Evolutionary conservation across 768 basidiomycete genomes (phyloP).

Genomic region (Lactarius deliciosus): DNA sequence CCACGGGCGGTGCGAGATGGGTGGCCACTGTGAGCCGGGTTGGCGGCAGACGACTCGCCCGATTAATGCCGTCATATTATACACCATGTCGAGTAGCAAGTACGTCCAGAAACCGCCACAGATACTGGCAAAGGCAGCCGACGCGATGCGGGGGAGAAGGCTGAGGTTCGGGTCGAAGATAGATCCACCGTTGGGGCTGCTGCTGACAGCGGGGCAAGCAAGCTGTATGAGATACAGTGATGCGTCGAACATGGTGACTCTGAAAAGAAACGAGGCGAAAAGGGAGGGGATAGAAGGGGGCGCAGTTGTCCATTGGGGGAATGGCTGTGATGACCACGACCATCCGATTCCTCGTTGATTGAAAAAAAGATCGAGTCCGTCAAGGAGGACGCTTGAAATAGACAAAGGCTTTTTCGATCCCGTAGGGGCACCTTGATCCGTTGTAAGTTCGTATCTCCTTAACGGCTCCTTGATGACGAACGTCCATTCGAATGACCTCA

Average conservation of each 20-base stretch:
- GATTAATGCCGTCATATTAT: slow-evolving; percentile 31
- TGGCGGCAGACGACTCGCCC: too few relatives aligned
- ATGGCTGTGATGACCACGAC: background rate
- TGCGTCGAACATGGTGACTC: slow-evolving; percentile 5
- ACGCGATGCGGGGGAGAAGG: background rate
- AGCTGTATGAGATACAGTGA: slow-evolving; percentile 1
- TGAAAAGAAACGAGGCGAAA: background rate
- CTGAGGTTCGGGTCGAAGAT: too few relatives aligned
- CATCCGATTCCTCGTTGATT: slow-evolving; percentile 17
- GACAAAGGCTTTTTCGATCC: background rate
- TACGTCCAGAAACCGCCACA: slow-evolving; percentile 20
- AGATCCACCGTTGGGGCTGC: background rate
- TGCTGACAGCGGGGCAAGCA: slow-evolving; percentile 1
- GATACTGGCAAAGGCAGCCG: slow-evolving; percentile 4
- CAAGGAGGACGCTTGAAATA: slow-evolving; percentile 5
- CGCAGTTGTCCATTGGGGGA: background rate
- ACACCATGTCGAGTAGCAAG: background rate
- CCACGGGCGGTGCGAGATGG: too few relatives aligned
- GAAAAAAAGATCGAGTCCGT: slow-evolving; percentile 15
- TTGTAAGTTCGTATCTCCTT: too few relatives aligned
- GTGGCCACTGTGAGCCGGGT: too few relatives aligned
- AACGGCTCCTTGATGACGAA: background rate
- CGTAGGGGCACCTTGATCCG: background rate
- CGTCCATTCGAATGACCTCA: background rate
- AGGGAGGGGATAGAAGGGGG: background rate